phyloP scores from a whole-genome alignment of 805 yeast genomes.

The Jamesozyma hellenica region DNA sequence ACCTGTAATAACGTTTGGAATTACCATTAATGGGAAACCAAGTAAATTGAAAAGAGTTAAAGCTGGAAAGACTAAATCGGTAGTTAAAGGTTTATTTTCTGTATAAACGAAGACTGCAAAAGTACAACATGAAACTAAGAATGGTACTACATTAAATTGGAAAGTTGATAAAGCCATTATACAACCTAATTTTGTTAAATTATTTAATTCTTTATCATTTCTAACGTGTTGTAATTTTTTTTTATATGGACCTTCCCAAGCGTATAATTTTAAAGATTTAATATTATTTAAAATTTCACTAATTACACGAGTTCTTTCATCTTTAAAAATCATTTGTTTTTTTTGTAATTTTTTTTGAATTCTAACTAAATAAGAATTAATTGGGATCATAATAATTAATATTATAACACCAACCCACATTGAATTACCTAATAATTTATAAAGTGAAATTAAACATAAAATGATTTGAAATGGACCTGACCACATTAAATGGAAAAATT shows the following conservation, averaged over 20 bases:
- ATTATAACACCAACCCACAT: slow-evolving; percentile 94
- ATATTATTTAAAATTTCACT: slow-evolving; percentile 85
- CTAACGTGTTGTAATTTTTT: slow-evolving; percentile 69
- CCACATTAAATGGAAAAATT: slow-evolving; percentile 73
- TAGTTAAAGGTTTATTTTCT: slow-evolving; percentile 56
- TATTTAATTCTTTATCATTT: slow-evolving; percentile 74
- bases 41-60: slow-evolving; percentile 78
- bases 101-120: slow-evolving; percentile 68
- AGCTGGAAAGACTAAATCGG: slow-evolving; percentile 90
- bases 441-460: slow-evolving; percentile 63
- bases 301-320: slow-evolving; percentile 80
- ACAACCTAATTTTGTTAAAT: slow-evolving; percentile 63
- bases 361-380: slow-evolving; percentile 61
- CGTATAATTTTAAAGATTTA: slow-evolving; percentile 84
- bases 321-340: slow-evolving; percentile 81
- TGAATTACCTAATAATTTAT: slow-evolving; percentile 68
- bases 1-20: slow-evolving; percentile 83
- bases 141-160: slow-evolving; percentile 81
- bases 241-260: slow-evolving; percentile 88
- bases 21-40: slow-evolving; percentile 81
- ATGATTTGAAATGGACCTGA: slow-evolving; percentile 86
- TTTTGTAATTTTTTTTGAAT: slow-evolving; percentile 66
- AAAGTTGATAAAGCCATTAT: slow-evolving; percentile 62
- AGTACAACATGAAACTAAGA: slow-evolving; percentile 78
- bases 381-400: slow-evolving; percentile 67